Conservation (phyloP, 2,329 filamentous ascomycete species). For the Neofusicoccum kwambonambiense region DNA sequence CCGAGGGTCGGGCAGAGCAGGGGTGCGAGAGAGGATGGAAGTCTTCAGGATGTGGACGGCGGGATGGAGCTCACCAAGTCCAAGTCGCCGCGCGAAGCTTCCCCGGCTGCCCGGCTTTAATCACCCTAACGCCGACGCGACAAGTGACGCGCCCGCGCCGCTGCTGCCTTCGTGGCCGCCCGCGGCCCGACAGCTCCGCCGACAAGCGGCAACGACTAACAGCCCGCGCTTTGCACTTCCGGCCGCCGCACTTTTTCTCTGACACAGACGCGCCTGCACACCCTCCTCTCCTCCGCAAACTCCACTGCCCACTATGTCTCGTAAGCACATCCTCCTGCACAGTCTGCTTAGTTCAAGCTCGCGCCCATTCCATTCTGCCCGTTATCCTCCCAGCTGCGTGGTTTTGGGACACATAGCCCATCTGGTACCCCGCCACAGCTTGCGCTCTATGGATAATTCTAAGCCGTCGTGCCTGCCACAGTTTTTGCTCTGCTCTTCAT, state of each 20-base stretch:
- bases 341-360: slow-evolving; percentile 12
- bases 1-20: not conserved
- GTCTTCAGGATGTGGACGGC: not conserved
- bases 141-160: not conserved
- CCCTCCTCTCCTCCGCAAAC: slow-evolving; percentile 23
- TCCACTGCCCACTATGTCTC: slow-evolving; percentile 27
- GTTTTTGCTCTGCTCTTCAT: not conserved
- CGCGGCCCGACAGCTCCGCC: not conserved
- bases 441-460: not conserved
- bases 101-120: slow-evolving; percentile 9
- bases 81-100: not conserved
- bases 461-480: not conserved
- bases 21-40: not conserved
- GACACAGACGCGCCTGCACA: not conserved
- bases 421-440: not conserved
- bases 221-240: not conserved
- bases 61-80: slow-evolving; percentile 4
- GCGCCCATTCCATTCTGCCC: not conserved
- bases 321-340: slow-evolving; percentile 22
- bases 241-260: slow-evolving; percentile 9
- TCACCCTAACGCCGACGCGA: slow-evolving; percentile 3
- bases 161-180: not conserved
- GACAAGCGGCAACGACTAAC: not conserved
- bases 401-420: not conserved
- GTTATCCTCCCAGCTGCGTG: not conserved